phyloP scores from a whole-genome alignment of 495 filamentous ascomycete species.

The Tuber borchii region DNA sequence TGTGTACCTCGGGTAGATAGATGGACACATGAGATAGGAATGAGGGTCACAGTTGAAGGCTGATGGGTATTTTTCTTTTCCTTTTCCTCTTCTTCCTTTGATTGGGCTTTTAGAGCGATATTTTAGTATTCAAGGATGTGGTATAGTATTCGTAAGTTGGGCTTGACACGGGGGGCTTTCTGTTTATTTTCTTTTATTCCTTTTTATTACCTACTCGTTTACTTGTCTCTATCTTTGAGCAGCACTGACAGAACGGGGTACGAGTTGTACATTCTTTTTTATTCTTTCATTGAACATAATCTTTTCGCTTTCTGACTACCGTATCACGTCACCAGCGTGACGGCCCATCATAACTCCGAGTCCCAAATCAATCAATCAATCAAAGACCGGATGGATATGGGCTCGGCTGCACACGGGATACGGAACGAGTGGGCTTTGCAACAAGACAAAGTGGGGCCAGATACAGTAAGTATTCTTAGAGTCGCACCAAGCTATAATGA shows the following conservation, averaged over 20 bases:
- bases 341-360: neutral
- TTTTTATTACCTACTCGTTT: neutral
- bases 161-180: neutral
- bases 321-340: neutral
- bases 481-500: too few species aligned
- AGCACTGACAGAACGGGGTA: neutral
- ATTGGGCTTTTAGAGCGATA: neutral
- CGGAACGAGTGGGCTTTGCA: neutral
- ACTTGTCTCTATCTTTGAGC: too few species aligned
- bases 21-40: neutral
- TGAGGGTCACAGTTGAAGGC: neutral
- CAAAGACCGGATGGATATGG: neutral
- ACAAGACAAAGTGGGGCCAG: too few species aligned
- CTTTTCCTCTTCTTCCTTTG: neutral
- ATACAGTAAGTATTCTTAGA: too few species aligned
- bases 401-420: neutral
- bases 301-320: neutral
- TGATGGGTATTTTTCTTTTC: neutral
- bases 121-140: neutral
- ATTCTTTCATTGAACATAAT: neutral
- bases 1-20: neutral
- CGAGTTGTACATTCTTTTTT: neutral
- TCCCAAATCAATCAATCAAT: too few species aligned
- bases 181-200: neutral
- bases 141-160: neutral